Conservation (phyloP, 805 yeast genomes). For the Phaffomyces thermotolerans region DNA sequence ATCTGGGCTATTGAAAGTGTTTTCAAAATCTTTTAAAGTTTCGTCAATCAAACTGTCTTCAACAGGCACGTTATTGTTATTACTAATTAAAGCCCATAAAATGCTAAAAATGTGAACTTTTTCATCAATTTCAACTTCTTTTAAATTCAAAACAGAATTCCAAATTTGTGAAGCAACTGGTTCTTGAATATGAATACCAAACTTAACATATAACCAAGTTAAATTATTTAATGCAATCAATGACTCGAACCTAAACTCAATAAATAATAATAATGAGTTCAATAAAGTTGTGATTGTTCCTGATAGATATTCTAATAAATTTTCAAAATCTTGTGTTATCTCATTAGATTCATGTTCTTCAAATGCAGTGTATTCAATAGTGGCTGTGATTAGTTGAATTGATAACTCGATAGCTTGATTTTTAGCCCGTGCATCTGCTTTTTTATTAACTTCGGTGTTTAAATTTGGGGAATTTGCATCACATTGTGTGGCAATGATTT, state of each 20-base stretch:
- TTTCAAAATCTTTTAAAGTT: constrained; percentile 17
- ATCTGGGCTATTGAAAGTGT: constrained; percentile 8
- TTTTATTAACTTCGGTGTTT: constrained; percentile 32
- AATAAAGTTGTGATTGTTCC: constrained; percentile 30
- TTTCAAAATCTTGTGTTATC: constrained; percentile 3
- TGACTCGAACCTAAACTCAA: constrained; percentile 47
- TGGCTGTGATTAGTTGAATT: constrained; percentile 69
- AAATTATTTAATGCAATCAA: constrained; percentile 67
- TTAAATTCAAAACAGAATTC: constrained; percentile 12
- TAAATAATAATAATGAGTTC: constrained; percentile 31
- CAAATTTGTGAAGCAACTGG: constrained; percentile 5
- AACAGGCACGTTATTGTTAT: constrained; percentile 12
- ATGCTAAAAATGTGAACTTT: constrained; percentile 33
- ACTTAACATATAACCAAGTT: constrained; percentile 41
- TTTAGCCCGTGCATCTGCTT: constrained; percentile 40
- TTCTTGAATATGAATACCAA: constrained; percentile 10
- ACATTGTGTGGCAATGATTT: constrained; percentile 19
- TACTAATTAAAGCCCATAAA: constrained; percentile 35
- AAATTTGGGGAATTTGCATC: constrained; percentile 25
- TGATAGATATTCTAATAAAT: constrained; percentile 15
- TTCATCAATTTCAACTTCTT: constrained; percentile 23
- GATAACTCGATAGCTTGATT: constrained; percentile 62
- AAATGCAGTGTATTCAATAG: constrained; percentile 50
- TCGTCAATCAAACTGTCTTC: constrained; percentile 23
- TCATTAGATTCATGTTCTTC: constrained; percentile 6